phyloP scores from a whole-genome alignment of 2,329 filamentous ascomycete species.

The Penicillium sp. region DNA sequence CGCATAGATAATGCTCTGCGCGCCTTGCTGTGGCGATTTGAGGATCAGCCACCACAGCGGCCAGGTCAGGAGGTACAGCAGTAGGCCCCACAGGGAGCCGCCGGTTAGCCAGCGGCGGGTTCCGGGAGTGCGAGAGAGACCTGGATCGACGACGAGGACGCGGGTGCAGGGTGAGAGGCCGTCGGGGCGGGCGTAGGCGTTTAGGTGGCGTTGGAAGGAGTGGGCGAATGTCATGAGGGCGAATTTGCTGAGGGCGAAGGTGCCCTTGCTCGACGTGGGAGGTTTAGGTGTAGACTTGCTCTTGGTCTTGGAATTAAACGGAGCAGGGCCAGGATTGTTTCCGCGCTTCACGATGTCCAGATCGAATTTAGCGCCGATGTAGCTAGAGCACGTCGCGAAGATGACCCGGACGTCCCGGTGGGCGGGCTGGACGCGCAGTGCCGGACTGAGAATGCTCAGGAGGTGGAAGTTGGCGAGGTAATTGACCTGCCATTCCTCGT shows the following conservation, averaged over 20 bases:
- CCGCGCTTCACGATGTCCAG: constrained; percentile 33
- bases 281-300: background rate
- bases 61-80: constrained; percentile 76
- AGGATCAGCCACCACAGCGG: constrained; percentile 82
- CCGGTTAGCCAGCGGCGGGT: constrained; percentile 84
- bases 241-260: constrained; percentile 68
- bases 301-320: background rate
- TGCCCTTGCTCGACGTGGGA: constrained; percentile 12
- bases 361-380: constrained; percentile 73
- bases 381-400: constrained; percentile 82
- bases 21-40: constrained; percentile 80
- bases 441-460: constrained; percentile 85
- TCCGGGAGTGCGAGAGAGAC: constrained; percentile 79
- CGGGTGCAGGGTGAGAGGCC: constrained; percentile 77
- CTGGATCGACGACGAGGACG: constrained; percentile 86
- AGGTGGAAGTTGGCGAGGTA: constrained; percentile 96
- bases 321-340: background rate
- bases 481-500: constrained; percentile 91
- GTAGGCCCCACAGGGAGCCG: constrained; percentile 77
- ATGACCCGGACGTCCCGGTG: constrained; percentile 91
- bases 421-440: constrained; percentile 84
- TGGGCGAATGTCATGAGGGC: constrained; percentile 87
- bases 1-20: constrained; percentile 83
- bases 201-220: constrained; percentile 89
- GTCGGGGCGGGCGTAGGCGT: constrained; percentile 81